Conservation (phyloP, 192 early-diverging fungal genomes). For the Podila clonocystis region DNA sequence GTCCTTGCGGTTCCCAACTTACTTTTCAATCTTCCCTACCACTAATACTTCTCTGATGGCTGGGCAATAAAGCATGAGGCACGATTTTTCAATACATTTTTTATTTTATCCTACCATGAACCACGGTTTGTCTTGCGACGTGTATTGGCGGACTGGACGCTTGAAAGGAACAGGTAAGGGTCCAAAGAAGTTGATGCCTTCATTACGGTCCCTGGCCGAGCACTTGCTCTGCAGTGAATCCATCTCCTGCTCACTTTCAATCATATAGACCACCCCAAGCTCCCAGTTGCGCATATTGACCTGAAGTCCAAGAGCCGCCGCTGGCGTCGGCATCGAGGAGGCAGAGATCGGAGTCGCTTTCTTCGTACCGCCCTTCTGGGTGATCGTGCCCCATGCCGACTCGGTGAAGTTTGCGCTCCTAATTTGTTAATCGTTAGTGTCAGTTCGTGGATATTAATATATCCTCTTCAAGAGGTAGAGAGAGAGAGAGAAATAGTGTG, state of each 20-base stretch:
- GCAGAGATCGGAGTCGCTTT: neutral
- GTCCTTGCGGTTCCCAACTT: too few species aligned
- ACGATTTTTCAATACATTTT: too few species aligned
- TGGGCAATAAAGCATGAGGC: too few species aligned
- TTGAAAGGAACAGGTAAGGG: conserved; percentile 39
- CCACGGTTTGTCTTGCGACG: conserved; percentile 23
- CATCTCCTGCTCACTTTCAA: conserved; percentile 37
- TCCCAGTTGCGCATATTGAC: conserved; percentile 49
- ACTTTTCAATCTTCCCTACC: too few species aligned
- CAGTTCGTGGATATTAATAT: neutral
- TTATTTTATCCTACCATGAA: neutral
- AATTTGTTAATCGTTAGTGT: neutral
- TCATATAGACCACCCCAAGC: conserved; percentile 22
- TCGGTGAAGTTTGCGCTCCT: conserved; percentile 48
- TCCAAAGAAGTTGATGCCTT: conserved; percentile 29
- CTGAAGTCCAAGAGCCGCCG: neutral
- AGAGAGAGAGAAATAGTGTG: too few species aligned
- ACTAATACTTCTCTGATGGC: too few species aligned
- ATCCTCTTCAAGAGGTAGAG: neutral
- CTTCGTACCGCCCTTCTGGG: neutral
- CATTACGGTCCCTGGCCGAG: neutral
- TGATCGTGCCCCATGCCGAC: conserved; percentile 37
- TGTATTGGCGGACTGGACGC: conserved; percentile 21
- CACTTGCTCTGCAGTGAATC: conserved; percentile 6
- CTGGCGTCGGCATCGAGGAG: neutral